Conservation (phyloP, 257 asterid species). For the Solanum rostratum region DNA sequence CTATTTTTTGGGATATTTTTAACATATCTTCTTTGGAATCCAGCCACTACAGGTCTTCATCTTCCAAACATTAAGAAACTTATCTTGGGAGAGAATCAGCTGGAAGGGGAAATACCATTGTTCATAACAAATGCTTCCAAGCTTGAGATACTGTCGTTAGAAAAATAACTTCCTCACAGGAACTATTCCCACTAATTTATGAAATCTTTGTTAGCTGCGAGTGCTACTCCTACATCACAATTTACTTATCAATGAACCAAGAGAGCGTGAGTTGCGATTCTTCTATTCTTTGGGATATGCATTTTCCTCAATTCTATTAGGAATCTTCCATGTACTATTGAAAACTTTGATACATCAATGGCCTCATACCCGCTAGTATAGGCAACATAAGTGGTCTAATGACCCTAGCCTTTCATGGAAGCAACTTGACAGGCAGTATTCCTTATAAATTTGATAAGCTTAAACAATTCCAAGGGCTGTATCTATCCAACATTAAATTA, state of each 20-base stretch:
- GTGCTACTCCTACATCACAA: constrained; percentile 4
- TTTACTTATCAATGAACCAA: constrained; percentile 2
- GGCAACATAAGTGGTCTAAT: not conserved
- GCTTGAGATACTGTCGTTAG: constrained; percentile 6
- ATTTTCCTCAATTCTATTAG: constrained; percentile 15
- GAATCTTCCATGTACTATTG: constrained; percentile 15
- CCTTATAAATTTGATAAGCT: not conserved
- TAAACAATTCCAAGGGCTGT: constrained; percentile 10
- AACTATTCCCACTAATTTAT: constrained; percentile 16
- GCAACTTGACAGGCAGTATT: constrained; percentile 16
- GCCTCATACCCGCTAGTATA: not conserved
- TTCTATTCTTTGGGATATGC: constrained; percentile 9
- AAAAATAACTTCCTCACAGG: constrained; percentile 11
- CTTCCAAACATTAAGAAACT: not conserved
- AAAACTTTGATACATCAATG: not conserved
- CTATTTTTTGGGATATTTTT: too few relatives aligned
- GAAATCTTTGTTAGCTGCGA: constrained; percentile 12
- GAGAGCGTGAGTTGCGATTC: constrained; percentile 4
- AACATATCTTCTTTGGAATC: too few relatives aligned
- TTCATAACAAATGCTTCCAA: constrained; percentile 18
- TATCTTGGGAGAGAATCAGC: not conserved
- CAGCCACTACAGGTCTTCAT: too few relatives aligned
- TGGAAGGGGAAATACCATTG: constrained; percentile 13
- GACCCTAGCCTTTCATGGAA: not conserved
- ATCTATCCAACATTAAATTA: constrained; percentile 4